Base-by-base conservation (phyloP, 805 yeast species). In the Candida suzukii region DNA sequence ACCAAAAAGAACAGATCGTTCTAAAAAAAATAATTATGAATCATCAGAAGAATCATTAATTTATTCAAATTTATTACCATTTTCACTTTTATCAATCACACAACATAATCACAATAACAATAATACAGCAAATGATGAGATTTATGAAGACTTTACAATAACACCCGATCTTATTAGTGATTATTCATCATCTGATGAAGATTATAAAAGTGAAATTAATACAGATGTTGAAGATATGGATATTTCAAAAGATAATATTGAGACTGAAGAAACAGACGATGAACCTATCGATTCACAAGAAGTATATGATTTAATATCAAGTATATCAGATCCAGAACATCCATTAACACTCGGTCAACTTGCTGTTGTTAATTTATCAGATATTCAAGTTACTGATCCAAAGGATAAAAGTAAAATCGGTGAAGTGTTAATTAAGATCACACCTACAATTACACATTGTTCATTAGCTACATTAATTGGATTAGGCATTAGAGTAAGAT, bases 401-500 rank as follows among this genome's bases (percentile, higher is more conserved):
- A 74, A 76, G 4, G 68, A 73, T 39, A 54, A 55, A 30, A 51
- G 67, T 25, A 73, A 73, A 29, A 77, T 88, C 53, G 83, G 93
- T 0, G 86, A 82, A 46, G 87, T 93, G 1, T 54, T 77, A 19
- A 87, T 93, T 24, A 77, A 75, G 51, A 93, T 93, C 46, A 93
- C 99, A 0, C 99, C 99, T 1, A 93, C 99, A 0, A 91, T 93
- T 52, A 93, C 98, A 4, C 99, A 93, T 56, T 93, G 99, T 60
- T 88, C 96, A 0, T 69, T 93, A 46, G 99, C 99, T 1, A 93
- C 99, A 0, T 72, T 93, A 38, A 93, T 93, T 43, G 99, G 99
- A 0, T 71, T 93, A 31, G 98, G 99, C 0, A 87, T 93, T 41
- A 70, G 97, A 39, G 98, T 93, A 1, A 70, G 99, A 28, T 68